Evolutionary conservation across 176 grass and related monocot species (phyloP), one percentile per base, ranked within the genome.

Genomic region (Bonia amplexicaulis): DNA sequence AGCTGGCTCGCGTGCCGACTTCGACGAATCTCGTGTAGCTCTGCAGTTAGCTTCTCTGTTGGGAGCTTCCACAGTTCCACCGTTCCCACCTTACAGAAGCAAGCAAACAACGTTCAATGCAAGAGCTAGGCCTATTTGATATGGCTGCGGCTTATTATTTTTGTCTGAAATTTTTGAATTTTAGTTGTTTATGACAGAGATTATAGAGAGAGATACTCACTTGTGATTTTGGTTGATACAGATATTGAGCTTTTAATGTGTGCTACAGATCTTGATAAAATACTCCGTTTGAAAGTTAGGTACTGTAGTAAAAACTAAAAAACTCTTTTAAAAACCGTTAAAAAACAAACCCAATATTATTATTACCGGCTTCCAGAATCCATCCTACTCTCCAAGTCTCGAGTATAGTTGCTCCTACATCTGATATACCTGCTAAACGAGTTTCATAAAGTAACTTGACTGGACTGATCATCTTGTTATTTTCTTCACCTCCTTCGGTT

Each of bases 1-100:
- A 4, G 19, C 52, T 53, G 46, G 78, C 79, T 82, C 52, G 12
- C 86, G 29, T 19, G 86, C 64, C 31, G 54, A 55, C 55, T 57
- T 54, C 72, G 80, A 78, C 80, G 6, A 53, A 4, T 57, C 79
- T 42, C 33, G 35, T 52, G 27, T 23, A 77, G 11, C 44, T 16
- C 66, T 44, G 64, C 61, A 2, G 27, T 53, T 22, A 76, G 19
- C n/a, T 53, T 1, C 12, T 65, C 19, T 51, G 12, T n/a, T 9
- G 26, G 27, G 47, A 40, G 29, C 63, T 35, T 33, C 9, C 71
- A 20, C 7, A 23, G 7, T 1, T 62, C 59, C 64, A 1, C 7
- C 44, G 7, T 1, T 62, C 59, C 64, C 0, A 9, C 16, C 16
- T 1, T 39, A 12, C 25, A 62, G 59, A 27, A 27, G 2, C 60